These are phyloP conservation scores for Ascochyta pisi DNA, from an alignment of 2,329 filamentous ascomycete species.

Conservation along the genomic window DNA sequence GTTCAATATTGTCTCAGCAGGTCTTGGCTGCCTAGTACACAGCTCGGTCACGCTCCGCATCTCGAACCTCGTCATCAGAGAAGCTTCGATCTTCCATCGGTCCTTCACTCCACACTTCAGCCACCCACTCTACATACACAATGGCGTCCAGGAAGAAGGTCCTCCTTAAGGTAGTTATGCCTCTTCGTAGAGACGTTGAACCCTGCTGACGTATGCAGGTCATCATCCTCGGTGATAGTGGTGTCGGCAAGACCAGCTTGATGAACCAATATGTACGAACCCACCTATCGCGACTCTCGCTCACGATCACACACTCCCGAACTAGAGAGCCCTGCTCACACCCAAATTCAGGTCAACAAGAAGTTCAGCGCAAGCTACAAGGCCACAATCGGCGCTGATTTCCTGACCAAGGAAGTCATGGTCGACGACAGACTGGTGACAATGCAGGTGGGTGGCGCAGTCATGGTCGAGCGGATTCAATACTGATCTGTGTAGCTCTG, in stretches of 20 bases:
- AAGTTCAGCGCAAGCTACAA: constrained; percentile 99
- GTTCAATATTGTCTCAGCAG: not conserved
- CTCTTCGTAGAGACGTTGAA: not conserved
- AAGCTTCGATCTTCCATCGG: constrained; percentile 5
- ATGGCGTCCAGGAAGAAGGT: constrained; percentile 74
- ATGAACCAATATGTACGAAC: constrained; percentile 99
- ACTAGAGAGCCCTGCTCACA: constrained; percentile 15
- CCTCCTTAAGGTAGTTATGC: constrained; percentile 74
- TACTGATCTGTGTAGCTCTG: constrained; percentile 71
- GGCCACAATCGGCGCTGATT: constrained; percentile 98
- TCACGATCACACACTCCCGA: not conserved
- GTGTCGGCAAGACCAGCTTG: constrained; percentile 98
- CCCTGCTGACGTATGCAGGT: constrained; percentile 65
- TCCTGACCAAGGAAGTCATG: constrained; percentile 95
- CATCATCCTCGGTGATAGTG: constrained; percentile 98
- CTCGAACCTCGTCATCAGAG: constrained; percentile 10
- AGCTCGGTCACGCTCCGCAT: constrained; percentile 4
- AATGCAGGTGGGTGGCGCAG: constrained; percentile 78
- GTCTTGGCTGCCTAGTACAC: not conserved
- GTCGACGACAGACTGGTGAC: constrained; percentile 97
- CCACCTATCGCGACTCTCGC: not conserved
- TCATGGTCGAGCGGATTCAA: constrained; percentile 6
- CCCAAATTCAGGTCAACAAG: constrained; percentile 86
- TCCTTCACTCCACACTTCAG: constrained; percentile 12
- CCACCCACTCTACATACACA: constrained; percentile 12